Evolutionary conservation across 106 monocot genomes (phyloP).

Genomic region (Chionographis japonica): DNA sequence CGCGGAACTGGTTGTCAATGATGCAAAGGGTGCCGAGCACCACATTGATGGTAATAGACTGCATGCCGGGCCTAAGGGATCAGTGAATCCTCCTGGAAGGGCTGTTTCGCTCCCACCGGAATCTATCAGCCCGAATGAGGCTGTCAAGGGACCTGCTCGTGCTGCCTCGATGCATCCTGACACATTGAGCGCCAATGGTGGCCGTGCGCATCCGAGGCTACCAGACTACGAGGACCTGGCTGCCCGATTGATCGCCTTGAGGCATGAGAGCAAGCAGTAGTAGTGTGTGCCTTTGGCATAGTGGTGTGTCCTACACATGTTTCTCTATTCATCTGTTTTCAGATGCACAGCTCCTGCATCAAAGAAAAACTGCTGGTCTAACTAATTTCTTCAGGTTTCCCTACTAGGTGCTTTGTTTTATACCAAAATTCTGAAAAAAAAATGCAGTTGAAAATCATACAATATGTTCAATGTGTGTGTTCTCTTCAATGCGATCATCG

Average conservation of each 20-base stretch:
- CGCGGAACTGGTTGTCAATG: conserved; percentile 4
- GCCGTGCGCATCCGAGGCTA: conserved; percentile 34
- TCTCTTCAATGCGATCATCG: too few species aligned
- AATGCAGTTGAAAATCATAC: too few species aligned
- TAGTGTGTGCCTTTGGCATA: too few species aligned
- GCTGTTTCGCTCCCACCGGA: conserved; percentile 30
- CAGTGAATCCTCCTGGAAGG: conserved; percentile 20
- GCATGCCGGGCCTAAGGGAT: neutral
- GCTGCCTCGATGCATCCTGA: conserved; percentile 50
- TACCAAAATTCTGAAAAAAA: too few species aligned
- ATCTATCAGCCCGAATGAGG: conserved; percentile 6
- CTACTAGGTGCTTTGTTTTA: too few species aligned
- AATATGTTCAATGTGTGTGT: too few species aligned
- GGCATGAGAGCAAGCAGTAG: conserved; percentile 5
- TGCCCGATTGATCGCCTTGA: conserved; percentile 40
- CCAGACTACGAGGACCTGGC: conserved; percentile 56
- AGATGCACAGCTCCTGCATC: too few species aligned
- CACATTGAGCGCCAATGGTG: conserved; percentile 15
- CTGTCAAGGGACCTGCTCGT: conserved; percentile 14
- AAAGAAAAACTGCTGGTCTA: too few species aligned
- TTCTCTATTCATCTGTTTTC: too few species aligned
- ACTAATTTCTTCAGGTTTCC: too few species aligned
- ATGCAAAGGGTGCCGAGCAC: neutral
- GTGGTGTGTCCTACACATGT: too few species aligned
- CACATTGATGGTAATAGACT: neutral